Evolutionary conservation across 495 filamentous ascomycete genomes (phyloP).

Genomic region (Venustampulla echinocandica): DNA sequence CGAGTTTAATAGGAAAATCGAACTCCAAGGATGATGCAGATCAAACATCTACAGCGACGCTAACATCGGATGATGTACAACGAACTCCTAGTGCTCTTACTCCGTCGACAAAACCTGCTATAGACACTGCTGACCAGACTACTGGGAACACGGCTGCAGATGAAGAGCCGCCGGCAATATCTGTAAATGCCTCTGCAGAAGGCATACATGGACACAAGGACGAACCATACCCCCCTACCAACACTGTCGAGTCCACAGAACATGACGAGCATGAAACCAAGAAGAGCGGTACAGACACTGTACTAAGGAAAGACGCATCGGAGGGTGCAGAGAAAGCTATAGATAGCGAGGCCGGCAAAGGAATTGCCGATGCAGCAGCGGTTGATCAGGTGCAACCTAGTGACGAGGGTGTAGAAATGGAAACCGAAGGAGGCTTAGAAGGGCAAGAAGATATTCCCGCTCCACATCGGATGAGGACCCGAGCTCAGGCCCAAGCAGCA

Average conservation of each 20-base stretch:
- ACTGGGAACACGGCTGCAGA: conserved; percentile 1
- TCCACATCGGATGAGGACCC: conserved; percentile 61
- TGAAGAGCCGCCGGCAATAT: background rate
- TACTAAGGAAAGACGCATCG: too few relatives aligned
- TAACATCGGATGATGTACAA: conserved; percentile 15
- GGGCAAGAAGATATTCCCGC: conserved; percentile 16
- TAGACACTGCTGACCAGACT: background rate
- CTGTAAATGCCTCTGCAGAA: background rate
- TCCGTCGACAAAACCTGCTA: background rate
- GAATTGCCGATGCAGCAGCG: background rate
- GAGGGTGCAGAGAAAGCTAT: background rate
- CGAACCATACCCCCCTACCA: background rate
- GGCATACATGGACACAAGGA: background rate
- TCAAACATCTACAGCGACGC: conserved; percentile 18
- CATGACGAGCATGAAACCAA: background rate
- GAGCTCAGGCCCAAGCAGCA: conserved; percentile 51
- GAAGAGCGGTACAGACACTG: background rate
- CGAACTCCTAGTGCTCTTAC: conserved; percentile 4
- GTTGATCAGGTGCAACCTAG: conserved; percentile 9
- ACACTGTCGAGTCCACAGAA: too few relatives aligned
- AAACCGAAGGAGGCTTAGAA: conserved; percentile 21
- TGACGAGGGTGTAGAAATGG: conserved; percentile 12
- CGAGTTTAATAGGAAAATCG: conserved; percentile 5
- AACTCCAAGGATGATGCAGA: conserved; percentile 16
- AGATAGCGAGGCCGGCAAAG: background rate